Evolutionary conservation across 768 basidiomycete species (phyloP).

Genomic region (Cystobasidiopsis lactophilus): DNA sequence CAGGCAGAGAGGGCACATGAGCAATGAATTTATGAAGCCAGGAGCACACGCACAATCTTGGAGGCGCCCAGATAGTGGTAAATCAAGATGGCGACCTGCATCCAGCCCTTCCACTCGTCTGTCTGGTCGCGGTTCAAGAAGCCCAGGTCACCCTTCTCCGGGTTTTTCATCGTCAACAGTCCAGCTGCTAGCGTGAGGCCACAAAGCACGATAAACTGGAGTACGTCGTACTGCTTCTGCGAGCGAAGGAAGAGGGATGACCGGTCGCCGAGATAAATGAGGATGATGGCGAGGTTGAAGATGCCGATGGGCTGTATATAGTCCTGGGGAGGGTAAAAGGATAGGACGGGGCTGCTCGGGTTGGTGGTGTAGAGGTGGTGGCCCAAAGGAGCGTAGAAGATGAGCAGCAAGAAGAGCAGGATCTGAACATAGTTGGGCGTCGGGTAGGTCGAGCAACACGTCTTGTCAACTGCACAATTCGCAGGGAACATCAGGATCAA

Average conservation of each 20-base stretch:
- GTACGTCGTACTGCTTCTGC: slow-evolving; percentile 56
- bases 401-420: slow-evolving; percentile 31
- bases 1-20: too few relatives aligned
- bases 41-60: slow-evolving; percentile 33
- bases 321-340: slow-evolving; percentile 25
- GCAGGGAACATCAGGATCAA: slow-evolving; percentile 19
- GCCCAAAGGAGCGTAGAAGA: slow-evolving; percentile 35
- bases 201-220: slow-evolving; percentile 41
- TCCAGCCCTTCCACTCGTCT: slow-evolving; percentile 97
- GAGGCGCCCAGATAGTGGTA: slow-evolving; percentile 85
- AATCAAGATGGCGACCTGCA: slow-evolving; percentile 80
- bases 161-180: slow-evolving; percentile 42
- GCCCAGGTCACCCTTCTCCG: slow-evolving; percentile 54
- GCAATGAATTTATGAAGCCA: too few relatives aligned
- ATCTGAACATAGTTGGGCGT: slow-evolving; percentile 38
- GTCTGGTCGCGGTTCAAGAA: slow-evolving; percentile 82
- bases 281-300: slow-evolving; percentile 42
- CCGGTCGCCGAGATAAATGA: slow-evolving; percentile 63
- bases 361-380: slow-evolving; percentile 23
- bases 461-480: slow-evolving; percentile 36
- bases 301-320: slow-evolving; percentile 33
- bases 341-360: slow-evolving; percentile 12
- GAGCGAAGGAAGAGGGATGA: slow-evolving; percentile 72
- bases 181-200: slow-evolving; percentile 38
- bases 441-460: slow-evolving; percentile 61